Evolutionary conservation across 2,329 filamentous ascomycete species (phyloP).

Genomic region (Ophiocordyceps robertsii): DNA sequence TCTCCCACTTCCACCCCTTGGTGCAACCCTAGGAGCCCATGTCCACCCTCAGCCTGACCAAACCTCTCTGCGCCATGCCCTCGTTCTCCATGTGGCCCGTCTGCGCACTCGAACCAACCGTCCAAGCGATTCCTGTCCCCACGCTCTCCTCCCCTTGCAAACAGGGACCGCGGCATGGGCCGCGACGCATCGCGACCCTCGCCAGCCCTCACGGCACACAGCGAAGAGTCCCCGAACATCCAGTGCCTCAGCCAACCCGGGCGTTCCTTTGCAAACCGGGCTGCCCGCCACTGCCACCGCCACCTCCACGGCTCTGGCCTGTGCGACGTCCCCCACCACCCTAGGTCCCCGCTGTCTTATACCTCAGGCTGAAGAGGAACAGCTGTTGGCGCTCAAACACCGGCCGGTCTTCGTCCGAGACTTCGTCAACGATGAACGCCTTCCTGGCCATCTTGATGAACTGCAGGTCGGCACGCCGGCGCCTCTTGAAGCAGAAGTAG

Average conservation of each 20-base stretch:
- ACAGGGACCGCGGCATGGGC: not conserved
- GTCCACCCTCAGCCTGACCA: not conserved
- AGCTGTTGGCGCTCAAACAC: conserved; percentile 43
- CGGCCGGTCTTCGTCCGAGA: conserved; percentile 46
- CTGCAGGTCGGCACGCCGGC: conserved; percentile 65
- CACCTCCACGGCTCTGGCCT: not conserved
- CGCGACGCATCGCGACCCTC: not conserved
- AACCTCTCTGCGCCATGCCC: not conserved
- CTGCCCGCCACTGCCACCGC: not conserved
- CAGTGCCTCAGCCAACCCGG: no score
- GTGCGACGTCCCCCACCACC: not conserved
- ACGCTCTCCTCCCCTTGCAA: not conserved
- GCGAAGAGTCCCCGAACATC: not conserved
- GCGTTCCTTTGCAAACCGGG: no score
- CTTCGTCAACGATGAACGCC: conserved; percentile 47
- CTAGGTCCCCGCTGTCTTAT: conserved; percentile 3
- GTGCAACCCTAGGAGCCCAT: not conserved
- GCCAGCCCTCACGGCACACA: not conserved
- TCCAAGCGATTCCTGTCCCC: not conserved
- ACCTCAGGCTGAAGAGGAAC: conserved; percentile 46
- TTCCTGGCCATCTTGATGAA: conserved; percentile 62
- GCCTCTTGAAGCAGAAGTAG: conserved; percentile 90
- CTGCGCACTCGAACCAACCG: not conserved
- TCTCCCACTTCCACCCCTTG: not conserved
- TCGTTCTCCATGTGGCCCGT: not conserved